Conservation (phyloP, 78 protist species). For the Salpingoeca rosetta region DNA sequence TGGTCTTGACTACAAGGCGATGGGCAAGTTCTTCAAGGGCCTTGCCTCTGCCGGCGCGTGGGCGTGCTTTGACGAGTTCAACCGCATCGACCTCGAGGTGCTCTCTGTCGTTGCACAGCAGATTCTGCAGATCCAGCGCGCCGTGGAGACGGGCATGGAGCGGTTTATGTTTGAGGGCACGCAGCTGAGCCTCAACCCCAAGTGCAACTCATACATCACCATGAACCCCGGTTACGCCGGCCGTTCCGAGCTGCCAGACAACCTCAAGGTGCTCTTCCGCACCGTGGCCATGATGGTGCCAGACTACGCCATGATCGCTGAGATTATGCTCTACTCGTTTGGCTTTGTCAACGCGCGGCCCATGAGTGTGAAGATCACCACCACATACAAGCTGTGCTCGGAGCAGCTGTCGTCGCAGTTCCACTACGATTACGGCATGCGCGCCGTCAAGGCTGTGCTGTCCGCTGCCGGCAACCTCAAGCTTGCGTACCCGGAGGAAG, state of each 20-base stretch:
- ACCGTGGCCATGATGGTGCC: slow-evolving; percentile 83
- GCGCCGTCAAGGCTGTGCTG: slow-evolving; percentile 60
- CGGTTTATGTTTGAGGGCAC: slow-evolving; percentile 36
- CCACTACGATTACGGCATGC: slow-evolving; percentile 76
- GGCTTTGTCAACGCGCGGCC: slow-evolving; percentile 52
- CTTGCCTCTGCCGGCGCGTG: slow-evolving; percentile 67
- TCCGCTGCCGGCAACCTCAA: slow-evolving; percentile 42
- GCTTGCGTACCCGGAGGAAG: neutral
- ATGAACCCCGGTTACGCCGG: slow-evolving; percentile 88
- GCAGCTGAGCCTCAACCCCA: slow-evolving; percentile 26
- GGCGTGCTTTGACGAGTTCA: slow-evolving; percentile 85
- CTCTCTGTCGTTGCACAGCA: slow-evolving; percentile 71
- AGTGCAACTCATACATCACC: slow-evolving; percentile 65
- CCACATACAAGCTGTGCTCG: slow-evolving; percentile 40
- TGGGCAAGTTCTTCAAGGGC: slow-evolving; percentile 68
- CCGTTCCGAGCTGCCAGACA: slow-evolving; percentile 62
- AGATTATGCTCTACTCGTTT: slow-evolving; percentile 53
- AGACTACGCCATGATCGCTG: slow-evolving; percentile 70
- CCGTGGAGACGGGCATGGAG: neutral
- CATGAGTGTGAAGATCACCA: slow-evolving; percentile 53
- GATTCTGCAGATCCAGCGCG: slow-evolving; percentile 60
- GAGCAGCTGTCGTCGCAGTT: slow-evolving; percentile 65
- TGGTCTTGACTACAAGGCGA: slow-evolving; percentile 41
- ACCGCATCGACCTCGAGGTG: slow-evolving; percentile 68
- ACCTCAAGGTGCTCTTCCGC: slow-evolving; percentile 73